Base-by-base conservation (phyloP, 129 eudicot species). In the Smallanthus sonchifolius region DNA sequence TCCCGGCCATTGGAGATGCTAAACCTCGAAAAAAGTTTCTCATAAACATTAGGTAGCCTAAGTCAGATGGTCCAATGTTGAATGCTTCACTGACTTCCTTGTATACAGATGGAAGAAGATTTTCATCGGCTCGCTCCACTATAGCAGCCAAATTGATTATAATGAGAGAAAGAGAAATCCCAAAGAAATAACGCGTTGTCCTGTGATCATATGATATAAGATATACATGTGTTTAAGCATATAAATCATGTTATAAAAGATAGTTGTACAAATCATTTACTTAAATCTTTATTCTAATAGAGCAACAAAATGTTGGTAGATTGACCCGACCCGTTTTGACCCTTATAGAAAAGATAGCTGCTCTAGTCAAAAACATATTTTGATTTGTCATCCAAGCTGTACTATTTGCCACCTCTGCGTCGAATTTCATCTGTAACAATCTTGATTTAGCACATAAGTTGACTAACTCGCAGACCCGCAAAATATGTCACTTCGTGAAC, bases 81-180 rank as follows among this genome's bases (percentile, higher is more conserved):
- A 94, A 94, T 17, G 96, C 87, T 84, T 90, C 96, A 67, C 98
- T 94, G 34, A 94, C 91, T 90, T 94, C 98, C 78, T 91, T 94
- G 87, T 94, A 94, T 37, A 94, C 98, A 2, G 98, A 81, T 80
- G 98, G 96, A 54, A 94, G 98, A 73, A 94, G 97, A 79, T 94
- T 90, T 72, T 94, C 98, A 63, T 94, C 97, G 19, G 98, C 96
- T 3, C 97, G 88, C 65, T 94, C 98, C 90, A 94, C 89, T 78
- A 94, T 88, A 6, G 98, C 86, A 17, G 98, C 98, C 84, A 94
- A 72, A 84, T 94, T 94, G 84, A 94, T 94, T 75, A 94, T 87
- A 39, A 94, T 78, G 1, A 94, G 79, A 34, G 98, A 88, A 20
- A 94, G 89, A 7, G 98, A 90, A 60, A 94, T 82, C 84, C 98